Evolutionary conservation across 495 filamentous ascomycete species (phyloP), one percentile per base, ranked within the genome.

Genomic region (Lasiosphaeria hispida): DNA sequence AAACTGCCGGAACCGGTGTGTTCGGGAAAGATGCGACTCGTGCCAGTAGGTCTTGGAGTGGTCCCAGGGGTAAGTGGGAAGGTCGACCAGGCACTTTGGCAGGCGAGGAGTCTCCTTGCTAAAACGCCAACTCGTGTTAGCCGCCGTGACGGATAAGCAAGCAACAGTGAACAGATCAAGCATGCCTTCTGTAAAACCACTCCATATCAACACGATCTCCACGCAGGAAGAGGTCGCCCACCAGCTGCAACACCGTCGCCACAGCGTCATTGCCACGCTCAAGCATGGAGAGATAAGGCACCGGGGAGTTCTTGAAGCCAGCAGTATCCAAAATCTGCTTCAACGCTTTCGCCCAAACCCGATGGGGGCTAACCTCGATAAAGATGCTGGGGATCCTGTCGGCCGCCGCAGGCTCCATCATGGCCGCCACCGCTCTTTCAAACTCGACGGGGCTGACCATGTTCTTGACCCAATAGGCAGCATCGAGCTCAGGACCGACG

Each of bases 271-370:
- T 64, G 3, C 66, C 66, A 3, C 73, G 70, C n/a, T 58, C 50
- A 56, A 77, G 50, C 55, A 50, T 56, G 0, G 65, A 66, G 14
- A 13, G 18, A 18, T 70, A 75, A 11, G 60, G 57, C 37, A 73
- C 48, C 34, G 48, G 48, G 6, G 33, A 38, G 43, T 43, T 41
- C 23, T 34, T 10, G 10, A 37, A 36, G 30, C 30, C 39, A 14
- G 58, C 61, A 18, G 44, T 41, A 18, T 67, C 63, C 23, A 83
- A 53, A 36, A 79, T 83, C 57, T 84, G 73, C 18, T 69, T 69
- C n/a, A 83, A 44, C 0, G 83, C 81, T 0, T 74, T 76, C 52
- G 77, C 70, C 0, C 87, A 69, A 1, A 83, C 61, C 4, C 67
- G 59, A 35, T 66, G 67, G 1, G 69, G 67, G 30, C 67, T 63